Conservation (phyloP, 1,139 yeast genomes). For the Scheffersomyces lignicola region DNA sequence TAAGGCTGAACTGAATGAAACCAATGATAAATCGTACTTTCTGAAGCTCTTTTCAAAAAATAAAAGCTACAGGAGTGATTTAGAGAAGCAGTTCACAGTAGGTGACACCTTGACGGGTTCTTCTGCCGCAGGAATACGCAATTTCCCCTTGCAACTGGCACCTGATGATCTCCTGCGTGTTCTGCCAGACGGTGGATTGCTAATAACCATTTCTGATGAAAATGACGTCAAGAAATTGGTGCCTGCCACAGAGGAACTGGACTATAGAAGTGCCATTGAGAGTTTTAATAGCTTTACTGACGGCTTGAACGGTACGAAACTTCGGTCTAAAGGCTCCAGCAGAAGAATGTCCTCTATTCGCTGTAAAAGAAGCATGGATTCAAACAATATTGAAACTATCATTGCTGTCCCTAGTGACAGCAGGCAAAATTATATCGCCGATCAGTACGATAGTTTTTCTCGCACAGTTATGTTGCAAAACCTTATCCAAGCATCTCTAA, state of each 20-base stretch:
- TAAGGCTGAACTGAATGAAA: not conserved
- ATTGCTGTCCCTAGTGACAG: slow-evolving; percentile 16
- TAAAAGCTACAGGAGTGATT: too few species aligned
- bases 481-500: slow-evolving; percentile 18
- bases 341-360: slow-evolving; percentile 13
- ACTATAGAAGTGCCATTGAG: slow-evolving; percentile 17
- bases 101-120: too few species aligned
- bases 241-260: slow-evolving; percentile 13
- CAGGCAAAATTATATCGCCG: slow-evolving; percentile 12
- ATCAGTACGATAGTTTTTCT: slow-evolving; percentile 26
- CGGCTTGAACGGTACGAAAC: slow-evolving; percentile 8
- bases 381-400: slow-evolving; percentile 13
- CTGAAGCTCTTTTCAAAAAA: too few species aligned
- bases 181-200: slow-evolving; percentile 2
- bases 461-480: slow-evolving; percentile 30
- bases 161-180: not conserved
- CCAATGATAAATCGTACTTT: too few species aligned
- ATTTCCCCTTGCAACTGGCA: slow-evolving; percentile 11
- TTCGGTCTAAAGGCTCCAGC: not conserved
- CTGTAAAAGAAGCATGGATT: slow-evolving; percentile 8
- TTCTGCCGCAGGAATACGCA: too few species aligned
- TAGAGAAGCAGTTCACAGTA: slow-evolving; percentile 12
- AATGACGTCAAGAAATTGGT: not conserved
- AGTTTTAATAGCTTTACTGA: slow-evolving; percentile 15
- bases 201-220: slow-evolving; percentile 1